Evolutionary conservation across 192 early-diverging fungal genomes (phyloP), one percentile per base, ranked within the genome.

Genomic region (Gigaspora rosea): DNA sequence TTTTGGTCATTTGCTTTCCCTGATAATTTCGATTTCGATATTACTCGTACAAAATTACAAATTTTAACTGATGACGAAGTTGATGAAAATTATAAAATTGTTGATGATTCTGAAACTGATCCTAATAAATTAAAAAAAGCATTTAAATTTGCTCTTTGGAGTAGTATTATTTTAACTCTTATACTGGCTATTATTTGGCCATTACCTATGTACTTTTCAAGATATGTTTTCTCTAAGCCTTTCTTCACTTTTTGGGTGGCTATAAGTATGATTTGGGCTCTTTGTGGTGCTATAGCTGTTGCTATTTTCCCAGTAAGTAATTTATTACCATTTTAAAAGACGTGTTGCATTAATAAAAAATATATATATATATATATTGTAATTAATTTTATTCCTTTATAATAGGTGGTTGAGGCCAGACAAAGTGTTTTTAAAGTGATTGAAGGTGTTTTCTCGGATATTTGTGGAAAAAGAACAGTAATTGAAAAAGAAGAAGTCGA

Each of bases 191-290:
- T 92, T 4, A 32, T 93, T 27, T 93, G 92, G 92, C 91, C 91
- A 8, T 76, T 92, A 59, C 91, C 91, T 12, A 85, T 92, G 88
- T 92, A 89, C 75, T 78, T 82, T 16, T 85, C 86, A 6, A 78
- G 83, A 8, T 93, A 92, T 69, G 87, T 92, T 10, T 92, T 93
- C 78, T 74, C 81, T 8, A 82, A 78, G 35, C 71, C 80, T 1
- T 93, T 93, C 84, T 92, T 93, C 73, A 90, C 90, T 4, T 89
- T 89, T 6, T 92, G 91, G 91, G 86, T 92, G 4, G 73, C 86
- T 0, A 78, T 94, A 7, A 84, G 87, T 20, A 85, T 94, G 48
- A 79, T 88, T 27, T 92, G 91, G 91, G 82, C 85, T 7, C 82
- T 91, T 64, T 79, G 85, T 59, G 82, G 86, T 48, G 76, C 88